Percentiles rank a stretch among this genome's conserved stretches.
phyloP scores from a whole-genome alignment of 371 early-diverging fungal species.

The Batkoa obscura region DNA sequence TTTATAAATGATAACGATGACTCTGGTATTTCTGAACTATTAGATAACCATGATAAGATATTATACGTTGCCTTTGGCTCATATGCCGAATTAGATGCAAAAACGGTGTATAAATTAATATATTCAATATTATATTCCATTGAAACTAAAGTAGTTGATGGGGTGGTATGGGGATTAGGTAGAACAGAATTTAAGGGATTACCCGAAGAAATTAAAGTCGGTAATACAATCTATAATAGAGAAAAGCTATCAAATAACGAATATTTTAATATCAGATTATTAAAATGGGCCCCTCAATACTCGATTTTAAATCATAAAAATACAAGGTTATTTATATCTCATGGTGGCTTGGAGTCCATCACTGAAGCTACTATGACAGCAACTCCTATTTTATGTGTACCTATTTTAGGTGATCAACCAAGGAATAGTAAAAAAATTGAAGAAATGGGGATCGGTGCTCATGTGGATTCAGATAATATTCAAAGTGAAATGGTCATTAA shows the following conservation, averaged over 20 bases:
- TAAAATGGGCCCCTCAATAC: constrained; percentile 5
- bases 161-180: constrained; percentile 4
- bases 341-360: constrained; percentile 4
- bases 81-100: not conserved
- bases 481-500: too few relatives aligned
- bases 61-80: constrained; percentile 5
- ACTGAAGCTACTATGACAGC: constrained; percentile 1
- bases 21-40: too few relatives aligned
- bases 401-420: constrained; percentile 5
- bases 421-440: not conserved
- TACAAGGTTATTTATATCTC: constrained; percentile 3
- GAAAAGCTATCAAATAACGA: not conserved
- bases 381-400: constrained; percentile 5
- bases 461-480: too few relatives aligned
- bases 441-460: not conserved
- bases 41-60: not conserved
- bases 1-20: too few relatives aligned
- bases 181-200: not conserved
- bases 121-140: not conserved
- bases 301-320: constrained; percentile 3
- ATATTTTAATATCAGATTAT: not conserved
- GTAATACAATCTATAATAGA: too few relatives aligned
- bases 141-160: not conserved
- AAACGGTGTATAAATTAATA: not conserved
- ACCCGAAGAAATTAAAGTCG: too few relatives aligned